These are phyloP conservation scores for Populus hybrid DNA, from an alignment of 441 rosid species.

Conservation along the genomic window DNA sequence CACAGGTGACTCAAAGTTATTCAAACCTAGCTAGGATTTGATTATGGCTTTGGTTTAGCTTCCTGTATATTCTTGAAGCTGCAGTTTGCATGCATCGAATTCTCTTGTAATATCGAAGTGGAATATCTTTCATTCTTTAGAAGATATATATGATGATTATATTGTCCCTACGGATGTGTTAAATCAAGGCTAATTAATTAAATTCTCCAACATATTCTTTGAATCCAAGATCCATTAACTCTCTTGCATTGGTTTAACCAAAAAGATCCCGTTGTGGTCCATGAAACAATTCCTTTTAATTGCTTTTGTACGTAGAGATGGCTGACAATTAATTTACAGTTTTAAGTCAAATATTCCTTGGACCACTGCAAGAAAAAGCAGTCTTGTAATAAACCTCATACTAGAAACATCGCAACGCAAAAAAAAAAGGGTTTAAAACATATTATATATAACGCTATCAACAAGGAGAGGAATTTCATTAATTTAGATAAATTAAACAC, in stretches of 20 bases:
- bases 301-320: conserved; percentile 28
- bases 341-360: conserved; percentile 29
- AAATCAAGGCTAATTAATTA: background rate
- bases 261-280: conserved; percentile 29
- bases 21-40: background rate
- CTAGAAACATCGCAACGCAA: background rate
- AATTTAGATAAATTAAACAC: background rate
- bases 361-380: conserved; percentile 26
- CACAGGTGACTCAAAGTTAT: no score
- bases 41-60: background rate
- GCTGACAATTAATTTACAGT: conserved; percentile 4
- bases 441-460: no score
- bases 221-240: conserved; percentile 7
- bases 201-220: conserved; percentile 4
- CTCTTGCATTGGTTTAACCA: conserved; percentile 21
- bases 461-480: background rate
- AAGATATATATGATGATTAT: conserved; percentile 9
- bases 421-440: background rate
- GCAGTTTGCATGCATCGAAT: conserved; percentile 5
- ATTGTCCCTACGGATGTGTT: background rate
- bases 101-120: background rate
- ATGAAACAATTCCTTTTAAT: conserved; percentile 8
- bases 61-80: background rate
- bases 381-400: background rate
- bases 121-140: conserved; percentile 5